Conservation (phyloP, 768 basidiomycete species). For the Tricholoma matsutake region DNA sequence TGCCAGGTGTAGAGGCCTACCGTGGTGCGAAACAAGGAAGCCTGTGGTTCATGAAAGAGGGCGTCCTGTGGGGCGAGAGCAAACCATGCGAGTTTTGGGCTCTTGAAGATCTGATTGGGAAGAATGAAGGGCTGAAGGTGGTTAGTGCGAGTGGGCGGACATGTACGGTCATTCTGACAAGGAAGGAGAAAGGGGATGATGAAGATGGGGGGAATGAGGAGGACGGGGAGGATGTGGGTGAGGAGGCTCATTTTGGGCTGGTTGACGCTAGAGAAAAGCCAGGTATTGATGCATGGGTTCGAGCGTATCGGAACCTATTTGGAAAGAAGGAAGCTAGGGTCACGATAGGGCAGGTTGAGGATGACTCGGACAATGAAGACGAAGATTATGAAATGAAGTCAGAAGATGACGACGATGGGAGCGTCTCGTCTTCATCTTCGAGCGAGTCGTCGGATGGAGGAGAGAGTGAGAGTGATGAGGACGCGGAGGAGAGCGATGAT, state of each 20-base stretch:
- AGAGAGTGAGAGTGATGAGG: conserved; percentile 27
- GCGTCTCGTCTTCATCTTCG: conserved; percentile 30
- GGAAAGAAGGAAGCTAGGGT: conserved; percentile 33
- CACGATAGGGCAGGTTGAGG: conserved; percentile 23
- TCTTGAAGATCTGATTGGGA: conserved; percentile 51
- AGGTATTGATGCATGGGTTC: conserved; percentile 64
- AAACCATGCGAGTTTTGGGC: conserved; percentile 80
- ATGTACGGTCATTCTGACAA: conserved; percentile 56
- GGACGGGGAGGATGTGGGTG: conserved; percentile 40
- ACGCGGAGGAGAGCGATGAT: conserved; percentile 28
- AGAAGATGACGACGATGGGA: conserved; percentile 27
- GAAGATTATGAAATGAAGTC: conserved; percentile 38
- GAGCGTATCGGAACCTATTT: conserved; percentile 52
- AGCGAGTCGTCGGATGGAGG: conserved; percentile 25
- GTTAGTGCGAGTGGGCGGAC: conserved; percentile 65
- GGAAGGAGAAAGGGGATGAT: conserved; percentile 26
- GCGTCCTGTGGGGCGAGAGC: conserved; percentile 72
- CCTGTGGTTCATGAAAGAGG: conserved; percentile 67
- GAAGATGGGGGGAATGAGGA: conserved; percentile 35
- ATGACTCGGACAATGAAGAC: conserved; percentile 47
- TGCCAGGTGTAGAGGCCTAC: conserved; percentile 67
- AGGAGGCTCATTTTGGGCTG: conserved; percentile 69
- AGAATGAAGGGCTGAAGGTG: conserved; percentile 47
- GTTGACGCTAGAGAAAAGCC: conserved; percentile 69
- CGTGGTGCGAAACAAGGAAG: conserved; percentile 68